Percentiles rank a stretch among this genome's conserved stretches.
These are phyloP conservation scores for Gracilaria vermiculophylla DNA, from an alignment of 23 red algal species.

Conservation along the genomic window DNA sequence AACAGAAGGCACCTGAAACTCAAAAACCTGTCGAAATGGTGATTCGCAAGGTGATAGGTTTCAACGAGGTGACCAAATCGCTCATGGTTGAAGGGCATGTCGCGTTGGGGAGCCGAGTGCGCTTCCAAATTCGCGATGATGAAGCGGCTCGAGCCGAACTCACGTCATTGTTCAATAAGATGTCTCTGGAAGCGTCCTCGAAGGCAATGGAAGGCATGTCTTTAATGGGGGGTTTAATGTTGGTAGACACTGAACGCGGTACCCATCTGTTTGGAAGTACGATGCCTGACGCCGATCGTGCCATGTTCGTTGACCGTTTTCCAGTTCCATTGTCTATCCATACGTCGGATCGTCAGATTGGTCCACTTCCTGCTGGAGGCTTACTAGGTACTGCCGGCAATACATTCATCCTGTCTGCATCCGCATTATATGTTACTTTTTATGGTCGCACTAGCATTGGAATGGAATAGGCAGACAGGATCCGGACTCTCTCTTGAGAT, in stretches of 20 bases:
- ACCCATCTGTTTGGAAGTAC: slow-evolving; percentile 23
- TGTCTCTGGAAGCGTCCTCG: slow-evolving; percentile 36
- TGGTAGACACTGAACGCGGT: slow-evolving; percentile 48
- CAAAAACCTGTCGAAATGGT: slow-evolving; percentile 46
- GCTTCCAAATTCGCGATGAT: slow-evolving; percentile 58
- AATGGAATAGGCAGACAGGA: neutral
- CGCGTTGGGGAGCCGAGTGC: slow-evolving; percentile 19
- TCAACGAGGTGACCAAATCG: slow-evolving; percentile 18
- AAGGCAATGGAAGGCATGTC: slow-evolving; percentile 58
- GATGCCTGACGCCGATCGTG: slow-evolving; percentile 30
- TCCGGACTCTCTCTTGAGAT: neutral
- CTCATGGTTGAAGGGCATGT: slow-evolving; percentile 44
- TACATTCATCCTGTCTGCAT: slow-evolving; percentile 22
- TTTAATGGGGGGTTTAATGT: slow-evolving; percentile 46
- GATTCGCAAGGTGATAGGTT: slow-evolving; percentile 51
- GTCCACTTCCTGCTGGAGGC: slow-evolving; percentile 49
- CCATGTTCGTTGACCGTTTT: slow-evolving; percentile 52
- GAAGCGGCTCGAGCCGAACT: slow-evolving; percentile 40
- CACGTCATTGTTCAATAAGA: slow-evolving; percentile 26
- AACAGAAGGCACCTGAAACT: neutral
- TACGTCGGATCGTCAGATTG: slow-evolving; percentile 50
- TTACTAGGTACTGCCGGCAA: slow-evolving; percentile 35
- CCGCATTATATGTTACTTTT: slow-evolving; percentile 28
- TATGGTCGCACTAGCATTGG: slow-evolving; percentile 20
- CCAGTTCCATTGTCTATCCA: slow-evolving; percentile 20